Base-by-base conservation (phyloP, 495 filamentous ascomycete genomes). In the Penicillium canescens region DNA sequence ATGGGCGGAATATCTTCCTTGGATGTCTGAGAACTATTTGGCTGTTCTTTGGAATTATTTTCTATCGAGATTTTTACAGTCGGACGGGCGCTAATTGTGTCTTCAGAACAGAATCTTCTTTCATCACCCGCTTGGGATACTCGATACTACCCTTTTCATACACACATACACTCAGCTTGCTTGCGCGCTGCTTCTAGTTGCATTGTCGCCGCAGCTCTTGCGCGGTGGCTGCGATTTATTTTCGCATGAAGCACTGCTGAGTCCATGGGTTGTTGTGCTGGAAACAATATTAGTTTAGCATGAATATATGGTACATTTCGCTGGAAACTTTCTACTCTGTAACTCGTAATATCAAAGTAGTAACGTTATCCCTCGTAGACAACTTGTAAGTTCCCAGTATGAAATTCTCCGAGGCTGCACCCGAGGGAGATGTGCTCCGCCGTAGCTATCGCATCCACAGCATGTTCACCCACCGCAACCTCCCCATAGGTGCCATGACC, bases 1-100 rank as follows among this genome's bases (percentile, higher is more conserved):
- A 49, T 78, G 75, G 63, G 74, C 74, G 75, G 65, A 65, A 63
- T 62, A 63, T 60, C 75, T 78, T 78, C 74, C 75, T 78, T 78
- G 75, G 75, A 78, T 78, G 75, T 78, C 73, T 78, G 75, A 78
- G 53, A 62, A 58, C 53, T 40, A 54, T 54, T 55, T 63, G 53
- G 63, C 63, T 67, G 58, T 52, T 55, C 55, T 42, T 47, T 44
- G 52, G 49, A 54, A 52, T 42, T 9, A 21, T 50, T 53, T 56
- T 40, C 14, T 35, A 33, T 40, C 39, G 42, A 46, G 23, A 28
- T 47, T 33, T 49, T 36, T 45, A 42, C 46, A 28, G 24, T 45
- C 42, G 38, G 58, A 59, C 56, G 41, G 46, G 52, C 26, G 50
- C 63, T 66, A 64, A 67, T 47, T 50, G 50, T 55, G 40, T 63